Evolutionary conservation across 495 filamentous ascomycete genomes (phyloP).

Genomic region (Terfezia claveryi): DNA sequence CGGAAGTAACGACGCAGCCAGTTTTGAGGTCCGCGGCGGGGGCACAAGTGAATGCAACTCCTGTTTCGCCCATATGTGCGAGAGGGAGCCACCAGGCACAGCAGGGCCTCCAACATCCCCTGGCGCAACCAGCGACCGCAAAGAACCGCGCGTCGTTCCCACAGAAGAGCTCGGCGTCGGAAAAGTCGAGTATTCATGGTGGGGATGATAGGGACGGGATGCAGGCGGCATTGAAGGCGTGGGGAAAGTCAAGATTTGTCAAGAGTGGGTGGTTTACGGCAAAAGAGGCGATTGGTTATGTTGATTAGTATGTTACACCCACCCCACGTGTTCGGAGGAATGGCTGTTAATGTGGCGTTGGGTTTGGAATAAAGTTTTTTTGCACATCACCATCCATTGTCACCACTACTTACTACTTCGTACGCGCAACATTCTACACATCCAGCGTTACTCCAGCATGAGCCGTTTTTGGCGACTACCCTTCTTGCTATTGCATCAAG

Average conservation of each 20-base stretch:
- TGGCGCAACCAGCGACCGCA: neutral
- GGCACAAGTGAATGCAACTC: neutral
- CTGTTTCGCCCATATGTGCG: neutral
- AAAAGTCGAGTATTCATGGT: slow-evolving; percentile 1
- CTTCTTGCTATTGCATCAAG: slow-evolving; percentile 77
- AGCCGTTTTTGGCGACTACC: slow-evolving; percentile 77
- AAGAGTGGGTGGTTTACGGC: slow-evolving; percentile 92
- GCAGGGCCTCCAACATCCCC: neutral
- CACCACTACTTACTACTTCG: slow-evolving; percentile 38
- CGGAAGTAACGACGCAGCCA: neutral
- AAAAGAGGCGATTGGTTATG: slow-evolving; percentile 73
- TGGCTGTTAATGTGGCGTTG: neutral
- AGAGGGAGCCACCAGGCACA: neutral
- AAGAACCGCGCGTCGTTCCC: neutral
- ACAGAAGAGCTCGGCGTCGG: neutral
- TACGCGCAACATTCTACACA: slow-evolving; percentile 40
- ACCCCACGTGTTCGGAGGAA: neutral
- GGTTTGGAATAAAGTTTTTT: slow-evolving; percentile 44
- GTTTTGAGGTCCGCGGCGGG: neutral
- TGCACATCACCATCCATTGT: slow-evolving; percentile 66
- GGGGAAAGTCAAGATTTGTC: slow-evolving; percentile 79
- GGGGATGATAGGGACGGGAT: slow-evolving; percentile 21
- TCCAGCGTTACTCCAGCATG: slow-evolving; percentile 55
- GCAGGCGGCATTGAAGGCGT: slow-evolving; percentile 54
- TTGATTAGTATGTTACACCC: slow-evolving; percentile 44